These are phyloP conservation scores for Rhipidocladum racemiflorum DNA, from an alignment of 176 grass and related monocot genomes.

Conservation along the genomic window DNA sequence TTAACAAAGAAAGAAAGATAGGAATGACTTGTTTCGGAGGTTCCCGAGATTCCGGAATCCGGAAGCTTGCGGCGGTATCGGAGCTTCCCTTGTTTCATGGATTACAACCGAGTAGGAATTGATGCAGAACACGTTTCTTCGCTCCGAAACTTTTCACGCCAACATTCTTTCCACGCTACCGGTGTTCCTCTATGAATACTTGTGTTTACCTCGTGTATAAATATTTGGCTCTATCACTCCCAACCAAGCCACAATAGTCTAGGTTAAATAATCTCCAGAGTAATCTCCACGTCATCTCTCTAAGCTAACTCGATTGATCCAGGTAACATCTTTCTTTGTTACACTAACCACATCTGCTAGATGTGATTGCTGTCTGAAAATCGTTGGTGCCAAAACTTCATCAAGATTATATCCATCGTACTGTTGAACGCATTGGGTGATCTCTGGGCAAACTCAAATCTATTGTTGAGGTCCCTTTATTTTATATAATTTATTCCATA, in stretches of 20 bases:
- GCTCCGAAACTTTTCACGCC: too few species aligned
- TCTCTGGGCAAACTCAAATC: background rate
- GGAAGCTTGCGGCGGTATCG: too few species aligned
- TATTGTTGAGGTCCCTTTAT: background rate
- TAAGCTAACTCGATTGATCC: background rate
- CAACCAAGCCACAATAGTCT: background rate
- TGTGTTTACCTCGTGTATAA: background rate
- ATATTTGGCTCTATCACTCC: background rate
- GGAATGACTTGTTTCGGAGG: too few species aligned
- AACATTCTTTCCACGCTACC: background rate
- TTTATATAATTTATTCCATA: background rate
- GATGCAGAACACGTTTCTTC: too few species aligned
- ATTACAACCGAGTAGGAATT: too few species aligned
- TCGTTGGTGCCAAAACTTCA: background rate
- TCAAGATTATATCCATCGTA: background rate
- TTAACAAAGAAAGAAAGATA: too few species aligned
- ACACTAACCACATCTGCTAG: background rate
- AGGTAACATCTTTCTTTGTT: background rate
- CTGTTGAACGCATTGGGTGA: background rate
- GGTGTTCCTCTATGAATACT: background rate
- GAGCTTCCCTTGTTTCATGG: too few species aligned
- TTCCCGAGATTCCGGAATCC: too few species aligned
- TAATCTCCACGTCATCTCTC: background rate
- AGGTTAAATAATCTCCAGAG: background rate
- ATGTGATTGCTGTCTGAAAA: background rate